These are phyloP conservation scores for Aspergillus tubingensis DNA, from an alignment of 2,329 filamentous ascomycete genomes.

Conservation along the genomic window DNA sequence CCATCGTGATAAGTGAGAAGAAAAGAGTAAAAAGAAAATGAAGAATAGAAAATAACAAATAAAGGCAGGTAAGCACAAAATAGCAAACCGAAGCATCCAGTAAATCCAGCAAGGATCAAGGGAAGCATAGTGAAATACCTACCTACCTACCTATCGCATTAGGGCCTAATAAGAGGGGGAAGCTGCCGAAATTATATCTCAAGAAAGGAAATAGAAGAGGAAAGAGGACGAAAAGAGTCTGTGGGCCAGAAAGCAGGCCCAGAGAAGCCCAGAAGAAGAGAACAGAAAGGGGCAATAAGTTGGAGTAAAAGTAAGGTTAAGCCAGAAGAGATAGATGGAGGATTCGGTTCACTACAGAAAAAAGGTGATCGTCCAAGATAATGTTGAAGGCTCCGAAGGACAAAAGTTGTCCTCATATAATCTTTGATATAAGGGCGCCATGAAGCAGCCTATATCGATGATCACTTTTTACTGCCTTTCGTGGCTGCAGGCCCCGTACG, in stretches of 20 bases:
- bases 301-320: background rate
- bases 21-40: background rate
- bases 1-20: background rate
- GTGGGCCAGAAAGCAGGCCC: background rate
- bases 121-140: background rate
- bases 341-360: background rate
- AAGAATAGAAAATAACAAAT: background rate
- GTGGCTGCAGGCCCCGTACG: background rate
- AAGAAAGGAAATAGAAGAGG: background rate
- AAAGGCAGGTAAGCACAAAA: background rate
- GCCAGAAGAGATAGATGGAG: conserved; percentile 1
- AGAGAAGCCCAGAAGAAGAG: background rate
- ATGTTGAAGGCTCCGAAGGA: background rate
- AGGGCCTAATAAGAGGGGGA: background rate
- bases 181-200: background rate
- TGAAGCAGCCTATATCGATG: background rate
- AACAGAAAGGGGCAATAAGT: background rate
- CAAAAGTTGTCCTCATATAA: background rate
- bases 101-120: background rate
- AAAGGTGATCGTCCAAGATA: background rate
- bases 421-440: too few relatives aligned
- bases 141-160: background rate
- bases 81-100: background rate
- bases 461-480: conserved; percentile 6
- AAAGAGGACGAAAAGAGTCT: background rate